These are phyloP conservation scores for Colletotrichum sp. DNA, from an alignment of 2,329 filamentous ascomycete species.

Conservation along the genomic window DNA sequence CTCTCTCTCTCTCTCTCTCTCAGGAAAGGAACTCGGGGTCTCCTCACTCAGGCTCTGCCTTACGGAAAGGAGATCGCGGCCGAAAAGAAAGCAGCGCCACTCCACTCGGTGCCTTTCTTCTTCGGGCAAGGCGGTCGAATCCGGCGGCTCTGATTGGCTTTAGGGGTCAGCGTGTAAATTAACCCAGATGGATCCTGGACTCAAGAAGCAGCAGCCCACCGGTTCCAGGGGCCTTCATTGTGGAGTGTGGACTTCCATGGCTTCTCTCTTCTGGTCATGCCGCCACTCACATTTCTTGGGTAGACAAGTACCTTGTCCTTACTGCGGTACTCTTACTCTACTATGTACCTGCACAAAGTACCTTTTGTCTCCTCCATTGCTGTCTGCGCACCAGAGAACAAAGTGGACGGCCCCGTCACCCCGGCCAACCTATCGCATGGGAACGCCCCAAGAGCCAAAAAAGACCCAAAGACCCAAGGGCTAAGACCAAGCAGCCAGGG, in stretches of 20 bases:
- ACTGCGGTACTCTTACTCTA: not conserved
- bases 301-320: not conserved
- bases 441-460: not conserved
- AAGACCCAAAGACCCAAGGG: not conserved
- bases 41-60: not conserved
- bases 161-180: not conserved
- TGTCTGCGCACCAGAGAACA: not conserved
- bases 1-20: not conserved
- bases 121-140: constrained; percentile 6
- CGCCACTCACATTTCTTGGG: not conserved
- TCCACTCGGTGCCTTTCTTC: constrained; percentile 6
- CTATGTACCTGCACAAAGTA: not conserved
- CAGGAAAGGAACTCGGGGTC: not conserved
- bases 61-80: constrained; percentile 15
- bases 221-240: not conserved
- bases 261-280: not conserved
- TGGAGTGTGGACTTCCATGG: not conserved
- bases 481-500: not conserved
- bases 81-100: constrained; percentile 11
- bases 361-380: not conserved
- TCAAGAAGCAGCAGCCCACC: not conserved
- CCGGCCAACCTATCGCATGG: not conserved
- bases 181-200: not conserved
- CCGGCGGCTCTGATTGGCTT: not conserved
- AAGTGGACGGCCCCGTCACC: not conserved